Evolutionary conservation across 139 green algal genomes (phyloP).

Genomic region (Eudorina sp.): DNA sequence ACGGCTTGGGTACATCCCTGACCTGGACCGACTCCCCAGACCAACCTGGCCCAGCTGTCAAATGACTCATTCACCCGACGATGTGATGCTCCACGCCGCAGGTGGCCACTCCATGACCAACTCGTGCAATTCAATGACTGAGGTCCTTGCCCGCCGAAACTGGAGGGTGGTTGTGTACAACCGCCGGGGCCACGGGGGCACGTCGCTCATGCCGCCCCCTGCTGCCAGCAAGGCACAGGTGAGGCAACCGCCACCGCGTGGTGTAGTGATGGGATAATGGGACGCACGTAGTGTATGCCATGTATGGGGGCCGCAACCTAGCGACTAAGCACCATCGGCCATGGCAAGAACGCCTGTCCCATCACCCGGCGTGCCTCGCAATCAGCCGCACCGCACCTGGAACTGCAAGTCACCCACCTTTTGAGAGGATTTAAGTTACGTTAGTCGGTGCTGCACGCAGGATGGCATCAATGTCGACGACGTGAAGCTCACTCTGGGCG

Average conservation of each 20-base stretch:
- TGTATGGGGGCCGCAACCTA: no score
- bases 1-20: background rate
- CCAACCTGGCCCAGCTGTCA: background rate
- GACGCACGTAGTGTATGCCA: no score
- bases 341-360: no score
- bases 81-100: background rate
- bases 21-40: background rate
- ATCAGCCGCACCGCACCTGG: background rate
- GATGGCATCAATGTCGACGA: background rate
- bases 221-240: background rate
- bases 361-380: no score
- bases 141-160: background rate
- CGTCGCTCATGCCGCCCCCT: constrained; percentile 9
- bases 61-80: background rate
- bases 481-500: background rate
- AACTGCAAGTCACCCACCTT: no score
- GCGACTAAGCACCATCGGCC: no score
- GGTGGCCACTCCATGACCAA: background rate
- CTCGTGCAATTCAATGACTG: background rate
- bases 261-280: background rate
- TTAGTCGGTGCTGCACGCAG: background rate
- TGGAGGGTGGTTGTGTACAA: constrained; percentile 41
- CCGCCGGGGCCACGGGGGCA: constrained; percentile 19
- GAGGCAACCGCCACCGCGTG: no score
- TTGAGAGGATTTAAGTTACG: background rate